These are phyloP conservation scores for Solanum chaucha DNA, from an alignment of 257 asterid species.

Conservation along the genomic window DNA sequence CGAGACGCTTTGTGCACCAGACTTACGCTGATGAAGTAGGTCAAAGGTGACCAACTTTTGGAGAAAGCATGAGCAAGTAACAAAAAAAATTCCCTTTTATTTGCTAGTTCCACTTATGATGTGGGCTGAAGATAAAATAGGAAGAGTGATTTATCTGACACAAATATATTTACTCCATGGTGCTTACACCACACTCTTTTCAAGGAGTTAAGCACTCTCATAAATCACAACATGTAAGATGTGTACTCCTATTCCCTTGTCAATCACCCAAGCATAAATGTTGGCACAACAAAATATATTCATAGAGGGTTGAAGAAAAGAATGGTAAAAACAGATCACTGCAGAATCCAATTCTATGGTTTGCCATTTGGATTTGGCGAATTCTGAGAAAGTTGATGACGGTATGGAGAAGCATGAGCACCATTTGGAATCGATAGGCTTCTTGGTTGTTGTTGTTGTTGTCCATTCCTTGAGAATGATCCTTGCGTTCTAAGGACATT, in stretches of 20 bases:
- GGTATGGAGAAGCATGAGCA: conserved; percentile 56
- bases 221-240: background rate
- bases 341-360: conserved; percentile 21
- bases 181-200: conserved; percentile 24
- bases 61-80: background rate
- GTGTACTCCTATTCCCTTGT: conserved; percentile 14
- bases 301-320: conserved; percentile 7
- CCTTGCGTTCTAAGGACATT: conserved; percentile 31
- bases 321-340: conserved; percentile 6
- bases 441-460: conserved; percentile 46
- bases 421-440: conserved; percentile 67
- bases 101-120: background rate
- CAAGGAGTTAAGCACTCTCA: conserved; percentile 11
- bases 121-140: background rate
- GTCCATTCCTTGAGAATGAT: conserved; percentile 47
- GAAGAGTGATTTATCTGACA: background rate
- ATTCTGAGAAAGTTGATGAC: conserved; percentile 39
- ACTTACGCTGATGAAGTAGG: background rate
- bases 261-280: conserved; percentile 10
- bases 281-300: conserved; percentile 16
- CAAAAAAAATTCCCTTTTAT: background rate
- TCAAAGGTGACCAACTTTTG: background rate
- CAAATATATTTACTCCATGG: conserved; percentile 11
- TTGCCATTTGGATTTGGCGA: conserved; percentile 77
- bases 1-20: background rate